Evolutionary conservation across 495 filamentous ascomycete genomes (phyloP).

Genomic region (Neurospora terricola): DNA sequence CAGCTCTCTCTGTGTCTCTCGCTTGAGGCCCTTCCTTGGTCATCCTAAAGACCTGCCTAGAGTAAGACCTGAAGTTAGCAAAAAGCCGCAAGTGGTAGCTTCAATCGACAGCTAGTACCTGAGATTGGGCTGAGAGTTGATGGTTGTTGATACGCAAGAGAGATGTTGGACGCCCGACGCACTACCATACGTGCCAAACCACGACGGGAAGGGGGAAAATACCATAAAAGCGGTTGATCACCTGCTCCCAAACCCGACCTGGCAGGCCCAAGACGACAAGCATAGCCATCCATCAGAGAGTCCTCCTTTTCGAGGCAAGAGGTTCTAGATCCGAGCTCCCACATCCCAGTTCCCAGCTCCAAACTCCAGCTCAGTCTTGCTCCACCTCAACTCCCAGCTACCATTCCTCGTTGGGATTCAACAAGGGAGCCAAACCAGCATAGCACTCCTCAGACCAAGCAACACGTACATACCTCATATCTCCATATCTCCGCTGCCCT

Average conservation of each 20-base stretch:
- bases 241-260: neutral
- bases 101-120: neutral
- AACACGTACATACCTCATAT: neutral
- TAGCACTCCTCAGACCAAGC: neutral
- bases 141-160: neutral
- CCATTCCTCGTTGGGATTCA: neutral
- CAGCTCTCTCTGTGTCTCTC: neutral
- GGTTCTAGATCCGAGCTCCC: neutral
- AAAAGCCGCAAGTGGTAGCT: neutral
- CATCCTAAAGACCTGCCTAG: neutral
- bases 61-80: neutral
- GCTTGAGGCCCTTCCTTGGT: neutral
- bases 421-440: neutral
- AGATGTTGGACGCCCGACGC: neutral
- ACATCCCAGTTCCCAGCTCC: neutral
- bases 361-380: neutral
- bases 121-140: neutral
- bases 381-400: neutral
- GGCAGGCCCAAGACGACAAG: neutral
- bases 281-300: neutral
- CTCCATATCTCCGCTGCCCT: neutral
- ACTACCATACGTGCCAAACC: neutral
- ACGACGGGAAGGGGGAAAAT: neutral
- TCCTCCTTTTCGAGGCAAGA: neutral
- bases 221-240: neutral